Percentiles rank a stretch among this genome's conserved stretches.
Evolutionary conservation across 331 rosid genomes (phyloP).

Genomic region (Prunus yedoensis): DNA sequence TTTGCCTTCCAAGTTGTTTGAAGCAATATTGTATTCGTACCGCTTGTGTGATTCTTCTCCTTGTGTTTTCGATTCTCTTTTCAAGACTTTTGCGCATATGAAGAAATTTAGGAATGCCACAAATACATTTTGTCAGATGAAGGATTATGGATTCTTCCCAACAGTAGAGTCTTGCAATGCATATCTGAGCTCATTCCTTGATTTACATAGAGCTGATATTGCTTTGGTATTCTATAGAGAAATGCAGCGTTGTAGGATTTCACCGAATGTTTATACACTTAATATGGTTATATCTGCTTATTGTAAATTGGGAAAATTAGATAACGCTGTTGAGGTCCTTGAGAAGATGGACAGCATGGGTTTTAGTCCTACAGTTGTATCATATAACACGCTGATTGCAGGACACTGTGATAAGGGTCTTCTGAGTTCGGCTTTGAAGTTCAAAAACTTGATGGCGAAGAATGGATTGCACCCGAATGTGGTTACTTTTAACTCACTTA

Average conservation of each 20-base stretch:
- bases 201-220: slow-evolving; percentile 51
- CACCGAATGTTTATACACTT: slow-evolving; percentile 61
- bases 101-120: slow-evolving; percentile 64
- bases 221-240: slow-evolving; percentile 52
- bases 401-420: slow-evolving; percentile 73
- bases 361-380: slow-evolving; percentile 54
- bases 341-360: slow-evolving; percentile 66
- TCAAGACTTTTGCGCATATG: slow-evolving; percentile 70
- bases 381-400: slow-evolving; percentile 68
- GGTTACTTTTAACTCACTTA: slow-evolving; percentile 72
- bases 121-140: slow-evolving; percentile 56
- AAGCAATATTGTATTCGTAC: slow-evolving; percentile 54
- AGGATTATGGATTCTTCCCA: slow-evolving; percentile 70
- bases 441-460: slow-evolving; percentile 50
- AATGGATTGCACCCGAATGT: slow-evolving; percentile 52
- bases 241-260: slow-evolving; percentile 47
- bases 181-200: slow-evolving; percentile 60
- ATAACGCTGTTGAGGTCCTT: slow-evolving; percentile 49
- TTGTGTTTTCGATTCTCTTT: slow-evolving; percentile 63
- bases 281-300: slow-evolving; percentile 71
- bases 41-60: slow-evolving; percentile 66
- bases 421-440: slow-evolving; percentile 52
- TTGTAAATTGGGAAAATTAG: slow-evolving; percentile 63
- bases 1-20: slow-evolving; percentile 52
- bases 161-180: slow-evolving; percentile 77